Evolutionary conservation across 805 yeast species (phyloP).

Genomic region (Grigorovia transvaalensis): DNA sequence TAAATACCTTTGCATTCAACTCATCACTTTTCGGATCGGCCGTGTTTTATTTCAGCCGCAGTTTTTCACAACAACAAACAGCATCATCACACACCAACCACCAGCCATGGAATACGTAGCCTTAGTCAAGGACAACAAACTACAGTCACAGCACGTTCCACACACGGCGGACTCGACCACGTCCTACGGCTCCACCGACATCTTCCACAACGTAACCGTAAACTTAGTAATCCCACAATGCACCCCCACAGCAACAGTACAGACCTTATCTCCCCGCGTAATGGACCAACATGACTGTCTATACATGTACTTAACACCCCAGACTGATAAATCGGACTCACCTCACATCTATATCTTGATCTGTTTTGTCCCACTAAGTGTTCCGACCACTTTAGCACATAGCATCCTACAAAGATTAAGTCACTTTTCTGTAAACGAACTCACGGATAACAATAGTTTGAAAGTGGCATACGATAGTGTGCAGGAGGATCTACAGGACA

Average conservation of each 20-base stretch:
- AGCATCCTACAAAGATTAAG: slow-evolving; percentile 8
- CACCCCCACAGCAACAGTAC: neutral
- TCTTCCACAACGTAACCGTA: neutral
- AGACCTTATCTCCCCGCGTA: neutral
- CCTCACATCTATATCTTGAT: neutral
- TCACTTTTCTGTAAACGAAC: slow-evolving; percentile 10
- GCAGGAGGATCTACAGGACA: neutral
- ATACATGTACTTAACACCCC: neutral
- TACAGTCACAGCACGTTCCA: neutral
- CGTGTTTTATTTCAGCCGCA: neutral
- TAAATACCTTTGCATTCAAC: neutral
- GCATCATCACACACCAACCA: neutral
- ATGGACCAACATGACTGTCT: neutral
- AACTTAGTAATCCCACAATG: neutral
- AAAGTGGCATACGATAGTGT: neutral
- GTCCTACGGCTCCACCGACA: neutral
- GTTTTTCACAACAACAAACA: neutral
- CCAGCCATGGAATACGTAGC: neutral
- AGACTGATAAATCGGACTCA: neutral
- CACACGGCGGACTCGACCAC: neutral
- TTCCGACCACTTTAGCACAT: neutral
- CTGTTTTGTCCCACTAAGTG: neutral
- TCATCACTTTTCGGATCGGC: too few species aligned
- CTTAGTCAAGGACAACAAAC: neutral
- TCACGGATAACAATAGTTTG: slow-evolving; percentile 9